Evolutionary conservation across 352 stramenopile genomes (phyloP), one percentile per base, ranked within the genome.

Genomic region (Globisporangium polare): DNA sequence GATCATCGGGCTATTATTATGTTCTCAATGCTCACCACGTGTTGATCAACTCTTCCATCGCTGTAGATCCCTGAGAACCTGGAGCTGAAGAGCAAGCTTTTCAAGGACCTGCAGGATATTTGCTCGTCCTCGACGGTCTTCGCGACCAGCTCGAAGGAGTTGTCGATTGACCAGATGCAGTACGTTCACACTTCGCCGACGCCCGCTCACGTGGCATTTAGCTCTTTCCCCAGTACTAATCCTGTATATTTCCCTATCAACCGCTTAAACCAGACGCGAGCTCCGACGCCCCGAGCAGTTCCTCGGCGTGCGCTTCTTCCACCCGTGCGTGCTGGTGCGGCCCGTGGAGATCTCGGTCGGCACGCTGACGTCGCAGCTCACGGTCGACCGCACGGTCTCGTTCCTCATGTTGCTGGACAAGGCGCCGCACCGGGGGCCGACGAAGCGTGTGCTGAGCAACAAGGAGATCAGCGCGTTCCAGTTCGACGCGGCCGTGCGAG

Each of bases 161-260:
- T 92, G 12, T 69, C 72, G 12, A 64, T 92, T 27, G 77, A 89
- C 41, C 61, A 64, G 5, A 89, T 89, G 45, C 80, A 89, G 80
- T 89, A 73, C 56, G 77, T 72, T 3, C n/a, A n/a, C n/a, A n/a
- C n/a, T n/a, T n/a, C n/a, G n/a, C n/a, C n/a, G n/a, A n/a, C n/a
- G n/a, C n/a, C n/a, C n/a, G n/a, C n/a, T n/a, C n/a, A n/a, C n/a
- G n/a, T n/a, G n/a, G n/a, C n/a, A n/a, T n/a, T n/a, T n/a, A n/a
- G n/a, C n/a, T n/a, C n/a, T n/a, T n/a, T n/a, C n/a, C n/a, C n/a
- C n/a, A n/a, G n/a, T n/a, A n/a, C n/a, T n/a, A n/a, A n/a, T n/a
- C n/a, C n/a, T 18, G 79, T 33, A 6, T 33, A 6, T 33, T 33
- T n/a, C n/a, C n/a, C n/a, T n/a, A n/a, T n/a, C n/a, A n/a, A n/a